These are phyloP conservation scores for Heimioporus punctisporus DNA, from an alignment of 1,284 basidiomycete genomes.

Conservation along the genomic window DNA sequence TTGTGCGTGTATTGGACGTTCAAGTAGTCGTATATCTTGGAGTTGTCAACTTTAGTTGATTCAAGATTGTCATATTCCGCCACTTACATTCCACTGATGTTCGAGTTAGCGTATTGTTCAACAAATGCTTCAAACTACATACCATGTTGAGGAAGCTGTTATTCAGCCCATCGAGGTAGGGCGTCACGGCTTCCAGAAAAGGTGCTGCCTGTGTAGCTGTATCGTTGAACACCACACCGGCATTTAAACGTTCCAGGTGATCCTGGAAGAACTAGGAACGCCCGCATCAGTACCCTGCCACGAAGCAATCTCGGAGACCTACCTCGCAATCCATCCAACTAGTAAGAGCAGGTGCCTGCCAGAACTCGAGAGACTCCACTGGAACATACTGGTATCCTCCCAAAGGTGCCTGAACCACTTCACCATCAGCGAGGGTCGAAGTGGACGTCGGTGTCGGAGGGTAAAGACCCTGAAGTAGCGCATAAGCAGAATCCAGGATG, in stretches of 20 bases:
- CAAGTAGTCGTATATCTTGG: conserved; percentile 50
- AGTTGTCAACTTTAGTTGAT: conserved; percentile 4
- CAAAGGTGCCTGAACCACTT: conserved; percentile 46
- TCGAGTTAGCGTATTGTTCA: conserved; percentile 10
- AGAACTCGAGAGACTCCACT: conserved; percentile 31
- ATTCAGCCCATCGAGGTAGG: conserved; percentile 42
- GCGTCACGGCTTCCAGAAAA: conserved; percentile 44
- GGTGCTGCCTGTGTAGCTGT: conserved; percentile 33
- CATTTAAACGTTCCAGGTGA: conserved; percentile 30
- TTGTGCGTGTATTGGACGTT: conserved; percentile 57
- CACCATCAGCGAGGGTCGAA: conserved; percentile 49
- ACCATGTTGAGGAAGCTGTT: conserved; percentile 46
- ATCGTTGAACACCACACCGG: conserved; percentile 35
- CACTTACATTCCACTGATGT: conserved; percentile 33
- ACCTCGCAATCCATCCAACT: conserved; percentile 36
- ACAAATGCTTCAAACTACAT: conserved; percentile 2
- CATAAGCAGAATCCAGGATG: conserved; percentile 41
- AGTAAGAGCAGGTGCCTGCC: conserved; percentile 28
- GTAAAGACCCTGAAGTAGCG: conserved; percentile 46
- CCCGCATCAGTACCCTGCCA: background rate
- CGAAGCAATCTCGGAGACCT: background rate
- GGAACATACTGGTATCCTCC: conserved; percentile 50
- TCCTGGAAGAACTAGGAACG: conserved; percentile 27
- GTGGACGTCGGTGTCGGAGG: conserved; percentile 37
- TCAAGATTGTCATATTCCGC: background rate